phyloP scores from a whole-genome alignment of 305 asterid genomes.

The Fraxinus sp. region DNA sequence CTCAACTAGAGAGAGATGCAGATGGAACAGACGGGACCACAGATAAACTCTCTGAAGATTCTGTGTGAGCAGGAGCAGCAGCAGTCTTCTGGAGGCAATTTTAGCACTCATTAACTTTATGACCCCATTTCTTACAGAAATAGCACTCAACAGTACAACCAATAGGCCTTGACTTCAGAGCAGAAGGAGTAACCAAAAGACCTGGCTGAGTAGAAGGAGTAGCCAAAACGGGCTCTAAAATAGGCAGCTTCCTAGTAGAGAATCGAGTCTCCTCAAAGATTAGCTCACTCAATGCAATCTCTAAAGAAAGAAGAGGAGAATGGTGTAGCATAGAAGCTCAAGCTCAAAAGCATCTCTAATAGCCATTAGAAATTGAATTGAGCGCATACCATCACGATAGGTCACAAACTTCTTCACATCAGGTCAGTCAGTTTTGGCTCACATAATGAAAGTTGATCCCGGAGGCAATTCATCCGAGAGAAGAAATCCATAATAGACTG shows the following conservation, averaged over 20 bases:
- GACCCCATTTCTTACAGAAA: background rate
- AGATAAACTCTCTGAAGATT: background rate
- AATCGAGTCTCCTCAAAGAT: background rate
- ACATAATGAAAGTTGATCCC: background rate
- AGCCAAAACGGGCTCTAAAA: background rate
- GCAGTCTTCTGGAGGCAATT: background rate
- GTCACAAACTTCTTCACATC: background rate
- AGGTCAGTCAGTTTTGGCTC: background rate
- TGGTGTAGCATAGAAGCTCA: background rate
- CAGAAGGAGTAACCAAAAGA: background rate
- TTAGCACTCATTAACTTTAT: background rate
- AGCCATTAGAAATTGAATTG: background rate
- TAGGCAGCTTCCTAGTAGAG: background rate
- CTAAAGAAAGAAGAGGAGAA: background rate
- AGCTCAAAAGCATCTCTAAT: background rate
- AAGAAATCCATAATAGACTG: background rate
- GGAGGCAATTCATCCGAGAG: background rate
- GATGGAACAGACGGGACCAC: background rate
- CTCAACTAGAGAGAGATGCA: background rate
- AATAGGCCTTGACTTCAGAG: background rate
- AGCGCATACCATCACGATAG: no score
- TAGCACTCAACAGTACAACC: background rate
- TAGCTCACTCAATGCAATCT: background rate
- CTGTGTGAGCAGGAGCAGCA: background rate
- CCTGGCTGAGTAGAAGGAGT: background rate